Evolutionary conservation across 2,329 filamentous ascomycete species (phyloP).

Genomic region (Nannizziopsis barbatae): DNA sequence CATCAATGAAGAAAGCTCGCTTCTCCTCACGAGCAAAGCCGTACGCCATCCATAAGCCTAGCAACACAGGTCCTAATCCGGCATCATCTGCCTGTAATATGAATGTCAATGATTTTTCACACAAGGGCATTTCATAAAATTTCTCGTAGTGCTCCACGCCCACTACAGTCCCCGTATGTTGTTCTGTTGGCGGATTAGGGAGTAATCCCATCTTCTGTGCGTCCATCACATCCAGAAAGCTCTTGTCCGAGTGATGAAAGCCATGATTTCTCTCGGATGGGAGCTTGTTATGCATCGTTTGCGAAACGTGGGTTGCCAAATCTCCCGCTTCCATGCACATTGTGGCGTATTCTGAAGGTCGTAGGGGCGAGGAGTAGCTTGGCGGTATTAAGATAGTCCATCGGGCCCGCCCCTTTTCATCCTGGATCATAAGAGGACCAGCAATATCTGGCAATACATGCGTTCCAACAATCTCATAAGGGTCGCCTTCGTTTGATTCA

Average conservation of each 20-base stretch:
- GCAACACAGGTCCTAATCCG: conserved; percentile 63
- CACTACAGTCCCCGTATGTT: conserved; percentile 15
- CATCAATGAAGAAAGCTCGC: conserved; percentile 72
- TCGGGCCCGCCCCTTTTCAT: conserved; percentile 51
- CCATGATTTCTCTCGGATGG: conserved; percentile 24
- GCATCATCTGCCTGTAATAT: conserved; percentile 63
- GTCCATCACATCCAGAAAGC: conserved; percentile 64
- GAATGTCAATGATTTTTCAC: conserved; percentile 63
- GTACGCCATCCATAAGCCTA: conserved; percentile 76
- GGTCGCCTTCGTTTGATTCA: conserved; percentile 21
- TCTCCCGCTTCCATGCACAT: conserved; percentile 59
- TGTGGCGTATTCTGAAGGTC: conserved; percentile 53
- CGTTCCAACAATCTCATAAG: conserved; percentile 40
- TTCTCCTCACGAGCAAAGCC: conserved; percentile 64
- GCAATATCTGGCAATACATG: conserved; percentile 59
- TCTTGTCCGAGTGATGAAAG: conserved; percentile 53
- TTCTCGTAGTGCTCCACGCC: conserved; percentile 28
- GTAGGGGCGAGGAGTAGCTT: conserved; percentile 54
- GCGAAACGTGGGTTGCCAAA: conserved; percentile 48
- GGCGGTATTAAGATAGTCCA: conserved; percentile 76
- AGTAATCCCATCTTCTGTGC: conserved; percentile 56
- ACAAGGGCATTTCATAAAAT: conserved; percentile 39
- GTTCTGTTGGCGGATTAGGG: conserved; percentile 24
- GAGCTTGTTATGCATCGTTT: conserved; percentile 35
- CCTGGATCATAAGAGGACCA: conserved; percentile 58